Evolutionary conservation across 2,329 filamentous ascomycete genomes (phyloP).

Genomic region (Clarireedia paspali): DNA sequence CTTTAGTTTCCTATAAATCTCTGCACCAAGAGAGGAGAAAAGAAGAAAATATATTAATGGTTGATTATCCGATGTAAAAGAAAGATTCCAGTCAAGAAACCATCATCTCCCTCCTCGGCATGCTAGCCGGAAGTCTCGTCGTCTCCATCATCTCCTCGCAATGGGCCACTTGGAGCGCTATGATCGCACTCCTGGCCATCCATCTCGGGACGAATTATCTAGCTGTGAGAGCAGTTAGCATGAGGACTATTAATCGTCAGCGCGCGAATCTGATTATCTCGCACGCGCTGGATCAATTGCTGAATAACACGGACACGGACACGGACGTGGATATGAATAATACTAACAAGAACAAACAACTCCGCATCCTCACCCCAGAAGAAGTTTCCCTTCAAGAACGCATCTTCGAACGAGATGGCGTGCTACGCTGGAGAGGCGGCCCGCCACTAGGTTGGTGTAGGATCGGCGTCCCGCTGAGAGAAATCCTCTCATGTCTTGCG

Average conservation of each 20-base stretch:
- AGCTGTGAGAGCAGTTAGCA: conserved; percentile 75
- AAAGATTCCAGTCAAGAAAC: conserved; percentile 96
- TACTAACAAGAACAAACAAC: no score
- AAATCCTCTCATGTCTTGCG: conserved; percentile 18
- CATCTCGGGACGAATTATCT: conserved; percentile 82
- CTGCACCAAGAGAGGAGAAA: no score
- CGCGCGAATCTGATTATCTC: conserved; percentile 72
- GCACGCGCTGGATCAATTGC: conserved; percentile 36
- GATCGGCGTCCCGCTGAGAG: conserved; percentile 42
- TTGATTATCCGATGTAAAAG: conserved; percentile 11
- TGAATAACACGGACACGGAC: neutral
- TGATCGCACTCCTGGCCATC: conserved; percentile 63
- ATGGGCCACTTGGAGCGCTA: conserved; percentile 62
- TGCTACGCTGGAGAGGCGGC: conserved; percentile 44
- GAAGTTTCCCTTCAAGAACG: conserved; percentile 46
- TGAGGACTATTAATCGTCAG: conserved; percentile 80
- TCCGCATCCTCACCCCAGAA: conserved; percentile 49
- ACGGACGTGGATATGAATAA: no score
- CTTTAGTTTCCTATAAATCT: neutral
- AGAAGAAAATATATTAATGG: neutral
- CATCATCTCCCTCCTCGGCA: conserved; percentile 78
- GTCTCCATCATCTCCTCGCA: conserved; percentile 68
- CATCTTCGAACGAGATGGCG: conserved; percentile 25
- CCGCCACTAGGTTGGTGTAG: conserved; percentile 43
- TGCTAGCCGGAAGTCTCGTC: conserved; percentile 75